Percentiles rank a stretch among this genome's conserved stretches.
Conservation (phyloP, 805 yeast species). For the Ogataea thermomethanolica region DNA sequence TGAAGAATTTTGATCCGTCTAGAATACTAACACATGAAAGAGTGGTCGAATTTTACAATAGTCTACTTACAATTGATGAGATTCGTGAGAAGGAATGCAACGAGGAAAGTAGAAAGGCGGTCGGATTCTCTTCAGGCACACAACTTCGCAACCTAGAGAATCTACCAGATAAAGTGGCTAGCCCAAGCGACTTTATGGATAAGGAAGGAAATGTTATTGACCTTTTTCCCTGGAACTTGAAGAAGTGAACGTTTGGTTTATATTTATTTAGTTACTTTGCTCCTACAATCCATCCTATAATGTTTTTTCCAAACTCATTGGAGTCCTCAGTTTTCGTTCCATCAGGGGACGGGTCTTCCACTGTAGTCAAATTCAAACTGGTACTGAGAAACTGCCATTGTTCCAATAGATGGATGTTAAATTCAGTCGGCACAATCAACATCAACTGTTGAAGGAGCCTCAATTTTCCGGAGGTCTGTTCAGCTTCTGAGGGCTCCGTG, state of each 20-base stretch:
- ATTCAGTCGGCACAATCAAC: slow-evolving; percentile 49
- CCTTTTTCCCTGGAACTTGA: too few species aligned
- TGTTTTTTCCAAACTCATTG: slow-evolving; percentile 31
- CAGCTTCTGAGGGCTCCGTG: slow-evolving; percentile 14
- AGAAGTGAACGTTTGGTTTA: too few species aligned
- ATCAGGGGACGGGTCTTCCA: slow-evolving; percentile 1
- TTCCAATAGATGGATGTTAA: slow-evolving; percentile 51
- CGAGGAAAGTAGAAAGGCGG: not conserved
- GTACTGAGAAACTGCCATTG: slow-evolving; percentile 58
- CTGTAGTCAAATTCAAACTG: slow-evolving; percentile 28
- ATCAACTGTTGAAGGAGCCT: slow-evolving; percentile 51
- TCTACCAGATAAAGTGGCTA: slow-evolving; percentile 11
- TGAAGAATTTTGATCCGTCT: slow-evolving; percentile 60
- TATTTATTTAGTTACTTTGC: slow-evolving; percentile 19
- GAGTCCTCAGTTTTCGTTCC: slow-evolving; percentile 13
- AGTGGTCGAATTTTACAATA: slow-evolving; percentile 67
- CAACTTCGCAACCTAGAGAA: slow-evolving; percentile 13
- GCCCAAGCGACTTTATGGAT: slow-evolving; percentile 14
- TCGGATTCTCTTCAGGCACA: slow-evolving; percentile 2
- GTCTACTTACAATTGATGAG: slow-evolving; percentile 39
- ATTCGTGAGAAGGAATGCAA: slow-evolving; percentile 10
- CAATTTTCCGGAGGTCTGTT: slow-evolving; percentile 39
- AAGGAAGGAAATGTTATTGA: not conserved
- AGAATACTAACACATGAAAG: slow-evolving; percentile 67
- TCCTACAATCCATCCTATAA: slow-evolving; percentile 36